phyloP scores from a whole-genome alignment of 129 eudicot species.

The Rutidosis leptorrhynchoides region DNA sequence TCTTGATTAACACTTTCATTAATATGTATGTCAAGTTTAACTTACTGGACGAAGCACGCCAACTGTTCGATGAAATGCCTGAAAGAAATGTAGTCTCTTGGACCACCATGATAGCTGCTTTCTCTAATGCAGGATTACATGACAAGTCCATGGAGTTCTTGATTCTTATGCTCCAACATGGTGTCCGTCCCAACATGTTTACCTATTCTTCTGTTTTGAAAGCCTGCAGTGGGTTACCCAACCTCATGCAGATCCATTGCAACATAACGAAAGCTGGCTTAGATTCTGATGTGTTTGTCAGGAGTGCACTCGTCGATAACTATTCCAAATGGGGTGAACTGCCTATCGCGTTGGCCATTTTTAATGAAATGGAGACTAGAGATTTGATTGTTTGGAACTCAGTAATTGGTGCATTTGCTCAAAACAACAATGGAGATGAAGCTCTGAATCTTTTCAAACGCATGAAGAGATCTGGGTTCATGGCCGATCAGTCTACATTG shows the following conservation, averaged over 20 bases:
- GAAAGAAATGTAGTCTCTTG: constrained; percentile 74
- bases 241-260: constrained; percentile 59
- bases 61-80: constrained; percentile 66
- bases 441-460: constrained; percentile 57
- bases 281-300: constrained; percentile 72
- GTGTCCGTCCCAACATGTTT: constrained; percentile 60
- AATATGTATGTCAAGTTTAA: constrained; percentile 61
- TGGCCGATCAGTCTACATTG: constrained; percentile 58
- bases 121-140: constrained; percentile 40
- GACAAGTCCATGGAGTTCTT: constrained; percentile 44
- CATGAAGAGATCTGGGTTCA: constrained; percentile 63
- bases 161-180: constrained; percentile 64
- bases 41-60: constrained; percentile 46
- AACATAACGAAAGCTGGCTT: constrained; percentile 53
- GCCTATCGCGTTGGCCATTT: constrained; percentile 38
- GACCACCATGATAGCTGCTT: constrained; percentile 78
- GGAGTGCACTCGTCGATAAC: constrained; percentile 68
- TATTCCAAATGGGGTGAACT: constrained; percentile 77
- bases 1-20: constrained; percentile 50
- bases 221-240: constrained; percentile 50
- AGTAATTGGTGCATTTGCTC: constrained; percentile 68
- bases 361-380: constrained; percentile 52
- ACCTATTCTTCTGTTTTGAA: constrained; percentile 64
- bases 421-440: constrained; percentile 64
- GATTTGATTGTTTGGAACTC: constrained; percentile 84